Base-by-base conservation (phyloP, 2,329 filamentous ascomycete species). In the Arthrobotrys pseudoclavata region DNA sequence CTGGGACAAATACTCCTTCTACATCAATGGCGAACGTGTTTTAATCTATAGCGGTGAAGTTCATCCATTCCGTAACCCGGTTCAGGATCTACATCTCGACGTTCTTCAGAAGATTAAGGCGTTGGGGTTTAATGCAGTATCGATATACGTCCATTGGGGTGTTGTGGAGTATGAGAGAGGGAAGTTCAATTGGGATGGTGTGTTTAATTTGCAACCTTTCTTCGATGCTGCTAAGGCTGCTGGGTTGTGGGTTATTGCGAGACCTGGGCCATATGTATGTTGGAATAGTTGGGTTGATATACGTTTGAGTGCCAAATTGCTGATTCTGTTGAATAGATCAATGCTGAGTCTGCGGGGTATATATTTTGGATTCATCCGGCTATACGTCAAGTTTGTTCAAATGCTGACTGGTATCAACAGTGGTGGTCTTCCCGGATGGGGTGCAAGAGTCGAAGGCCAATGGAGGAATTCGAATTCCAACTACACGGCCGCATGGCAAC, bases 41-140 rank as follows among this genome's bases (percentile, higher is more conserved):
- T 89, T 92, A 82, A 86, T 94, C 40, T 93, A 91, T 82, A 90
- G 88, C 48, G 92, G 89, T 45, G 92, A 94, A 82, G 87, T 93
- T 2, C 91, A 94, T 82, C 91, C 91, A 0, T 94, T 87, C 66
- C 60, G 72, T 50, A 76, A 76, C 89, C 89, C 0, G 9, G 89
- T 91, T 0, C 86, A 88, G 1, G 85, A 85, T 57, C 85, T 91
- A 3, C 90, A 90, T 85, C 85, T 92, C 7, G 92, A 95, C 80
- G 82, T 95, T 1, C 91, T 96, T 80, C 90, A 96, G 81, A 96
- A 96, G 84, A 89, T 95, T 83, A 94, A 91, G 83, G 90, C 92
- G 0, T 84, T 94, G 0, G 93, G 93, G 0, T 94, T 93, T 84
- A 95, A 92, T 80, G 88, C 89, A 52, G 91, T 94, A 0, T 93